These are phyloP conservation scores for Boletus mariae DNA, from an alignment of 1,284 basidiomycete genomes.

Conservation along the genomic window DNA sequence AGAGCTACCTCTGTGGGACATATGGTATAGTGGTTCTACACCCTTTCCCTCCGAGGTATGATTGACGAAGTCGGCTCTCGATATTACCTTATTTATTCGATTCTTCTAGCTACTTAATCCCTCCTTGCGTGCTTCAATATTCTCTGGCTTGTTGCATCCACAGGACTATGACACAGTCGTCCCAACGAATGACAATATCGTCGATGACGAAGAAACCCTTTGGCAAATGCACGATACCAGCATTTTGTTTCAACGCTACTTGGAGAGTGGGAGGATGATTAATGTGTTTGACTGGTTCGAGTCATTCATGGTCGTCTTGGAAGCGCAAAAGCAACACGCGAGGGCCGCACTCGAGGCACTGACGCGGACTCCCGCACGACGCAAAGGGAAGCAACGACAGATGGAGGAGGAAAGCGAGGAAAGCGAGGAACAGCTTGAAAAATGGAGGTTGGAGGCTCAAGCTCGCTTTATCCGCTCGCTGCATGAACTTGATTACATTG, in stretches of 20 bases:
- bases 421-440: slow-evolving; percentile 41
- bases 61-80: neutral
- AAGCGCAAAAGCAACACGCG: slow-evolving; percentile 43
- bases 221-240: slow-evolving; percentile 64
- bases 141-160: slow-evolving; percentile 60
- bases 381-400: slow-evolving; percentile 27
- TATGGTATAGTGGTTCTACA: slow-evolving; percentile 66
- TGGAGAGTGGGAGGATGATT: slow-evolving; percentile 73
- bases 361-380: slow-evolving; percentile 22
- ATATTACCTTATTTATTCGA: slow-evolving; percentile 13
- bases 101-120: slow-evolving; percentile 61
- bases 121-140: slow-evolving; percentile 53
- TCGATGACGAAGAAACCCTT: slow-evolving; percentile 29
- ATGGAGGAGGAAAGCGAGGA: slow-evolving; percentile 23
- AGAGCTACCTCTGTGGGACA: slow-evolving; percentile 53
- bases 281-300: slow-evolving; percentile 83
- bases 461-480: slow-evolving; percentile 72
- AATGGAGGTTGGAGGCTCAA: slow-evolving; percentile 62
- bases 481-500: slow-evolving; percentile 76
- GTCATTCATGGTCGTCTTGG: slow-evolving; percentile 60
- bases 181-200: slow-evolving; percentile 6
- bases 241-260: slow-evolving; percentile 70
- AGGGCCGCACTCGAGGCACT: slow-evolving; percentile 15
- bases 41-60: slow-evolving; percentile 63
- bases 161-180: slow-evolving; percentile 40